A percentile compares a stretch with the other conserved stretches of the same genome.
These are phyloP conservation scores for Diversispora epigaea DNA, from an alignment of 192 early-diverging fungal species.

Conservation along the genomic window DNA sequence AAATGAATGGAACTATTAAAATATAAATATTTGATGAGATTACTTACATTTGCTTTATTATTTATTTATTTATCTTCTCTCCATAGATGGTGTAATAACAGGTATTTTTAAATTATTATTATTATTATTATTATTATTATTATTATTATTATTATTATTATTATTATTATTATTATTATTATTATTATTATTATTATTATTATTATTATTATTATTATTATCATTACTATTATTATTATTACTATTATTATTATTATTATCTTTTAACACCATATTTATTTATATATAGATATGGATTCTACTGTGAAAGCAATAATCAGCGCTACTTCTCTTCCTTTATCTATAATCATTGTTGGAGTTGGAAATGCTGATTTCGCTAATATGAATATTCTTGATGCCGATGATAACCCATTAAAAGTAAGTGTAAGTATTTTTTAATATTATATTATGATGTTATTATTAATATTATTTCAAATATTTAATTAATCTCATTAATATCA, in stretches of 20 bases:
- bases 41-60: background rate
- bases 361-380: slow-evolving; percentile 51
- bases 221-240: background rate
- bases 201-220: slow-evolving; percentile 8
- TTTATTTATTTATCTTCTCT: too few relatives aligned
- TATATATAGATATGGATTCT: slow-evolving; percentile 34
- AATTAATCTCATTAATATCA: background rate
- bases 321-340: slow-evolving; percentile 45
- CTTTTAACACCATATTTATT: background rate
- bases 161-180: background rate
- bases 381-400: slow-evolving; percentile 54
- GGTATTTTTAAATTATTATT: slow-evolving; percentile 28
- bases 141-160: background rate
- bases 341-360: slow-evolving; percentile 59
- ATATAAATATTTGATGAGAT: background rate
- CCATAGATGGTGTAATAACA: slow-evolving; percentile 33
- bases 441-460: background rate
- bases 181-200: slow-evolving; percentile 14
- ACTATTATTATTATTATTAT: background rate
- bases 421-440: background rate
- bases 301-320: slow-evolving; percentile 48
- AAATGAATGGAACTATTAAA: background rate
- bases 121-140: background rate
- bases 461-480: background rate
- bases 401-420: slow-evolving; percentile 40